These are phyloP conservation scores for Akebia trifoliata DNA, from an alignment of 164 flowering plant genomes.

Conservation along the genomic window DNA sequence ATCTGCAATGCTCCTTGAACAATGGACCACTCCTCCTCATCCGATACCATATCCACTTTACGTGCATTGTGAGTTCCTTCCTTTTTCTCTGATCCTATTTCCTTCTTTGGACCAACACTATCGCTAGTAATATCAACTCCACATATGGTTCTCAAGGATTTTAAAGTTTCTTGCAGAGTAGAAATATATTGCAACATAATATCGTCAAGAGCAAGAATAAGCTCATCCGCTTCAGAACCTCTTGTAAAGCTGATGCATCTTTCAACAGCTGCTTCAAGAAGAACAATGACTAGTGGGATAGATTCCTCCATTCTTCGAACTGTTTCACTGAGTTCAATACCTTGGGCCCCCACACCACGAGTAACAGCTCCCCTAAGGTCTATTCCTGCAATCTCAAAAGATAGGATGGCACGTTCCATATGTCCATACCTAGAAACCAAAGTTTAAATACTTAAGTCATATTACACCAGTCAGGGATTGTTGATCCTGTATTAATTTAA, in stretches of 20 bases:
- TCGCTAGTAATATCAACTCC: constrained; percentile 64
- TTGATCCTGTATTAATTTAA: not conserved
- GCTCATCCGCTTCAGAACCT: constrained; percentile 97
- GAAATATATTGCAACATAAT: constrained; percentile 86
- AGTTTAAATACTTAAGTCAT: not conserved
- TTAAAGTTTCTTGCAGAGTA: constrained; percentile 75
- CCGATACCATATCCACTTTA: constrained; percentile 59
- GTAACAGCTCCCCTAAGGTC: constrained; percentile 94
- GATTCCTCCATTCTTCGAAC: constrained; percentile 99
- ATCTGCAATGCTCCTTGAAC: constrained; percentile 98
- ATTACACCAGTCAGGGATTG: not conserved
- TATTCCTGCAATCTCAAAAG: constrained; percentile 73
- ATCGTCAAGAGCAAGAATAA: constrained; percentile 85
- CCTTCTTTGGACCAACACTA: constrained; percentile 52
- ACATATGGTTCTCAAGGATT: constrained; percentile 79
- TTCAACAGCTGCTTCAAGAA: constrained; percentile 94
- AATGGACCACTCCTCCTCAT: constrained; percentile 99
- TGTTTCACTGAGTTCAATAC: constrained; percentile 97
- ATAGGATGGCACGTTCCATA: constrained; percentile 91
- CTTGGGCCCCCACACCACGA: constrained; percentile 94
- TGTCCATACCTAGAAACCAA: constrained; percentile 72
- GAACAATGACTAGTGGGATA: constrained; percentile 85
- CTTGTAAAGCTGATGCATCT: constrained; percentile 97
- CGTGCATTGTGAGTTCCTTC: constrained; percentile 53
- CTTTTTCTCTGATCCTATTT: constrained; percentile 61